Evolutionary conservation across 1,284 basidiomycete genomes (phyloP), one percentile per base, ranked within the genome.

Genomic region (Xerocomus nothofagi): DNA sequence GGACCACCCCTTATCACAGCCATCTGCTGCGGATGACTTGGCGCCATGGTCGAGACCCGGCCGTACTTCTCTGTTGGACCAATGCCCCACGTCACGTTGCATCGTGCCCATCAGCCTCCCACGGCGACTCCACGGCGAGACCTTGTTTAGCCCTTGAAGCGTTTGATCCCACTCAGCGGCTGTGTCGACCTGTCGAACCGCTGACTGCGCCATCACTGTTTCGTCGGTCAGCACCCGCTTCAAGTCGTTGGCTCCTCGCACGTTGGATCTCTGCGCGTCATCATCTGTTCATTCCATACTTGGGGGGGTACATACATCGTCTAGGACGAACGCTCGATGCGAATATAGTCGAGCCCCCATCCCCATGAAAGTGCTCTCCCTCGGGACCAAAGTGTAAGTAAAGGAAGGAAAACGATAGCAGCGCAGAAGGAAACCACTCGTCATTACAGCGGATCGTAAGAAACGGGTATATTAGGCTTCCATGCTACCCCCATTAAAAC

Each of bases 381-480:
- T 39, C 18, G 23, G 33, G 40, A 39, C 37, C 26, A 15, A 34
- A 33, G 37, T 26, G 34, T 29, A 43, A 26, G 30, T 15, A 10
- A 41, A 23, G 39, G 9, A 49, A 43, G 29, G 57, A 53, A 43
- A 51, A 36, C 26, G 44, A 32, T 34, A 30, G 48, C 43, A 52
- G 47, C 38, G 52, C 32, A 39, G 30, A 26, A 50, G 40, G 41
- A 51, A 45, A 27, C 44, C 39, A 50, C 51, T 41, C 50, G 52
- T 57, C 56, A 69, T 66, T 70, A 70, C 58, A 62, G 47, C 39
- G 55, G 53, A 69, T 68, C 57, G 44, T 69, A 68, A 50, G 47
- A 48, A 59, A 60, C n/a, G 63, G 63, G 63, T 66, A 66, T 69
- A 67, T 50, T 68, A 68, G 32, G 50, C 38, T 56, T 57, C 58